Base-by-base conservation (phyloP, 2,329 filamentous ascomycete genomes). In the Alternaria tenuissima region DNA sequence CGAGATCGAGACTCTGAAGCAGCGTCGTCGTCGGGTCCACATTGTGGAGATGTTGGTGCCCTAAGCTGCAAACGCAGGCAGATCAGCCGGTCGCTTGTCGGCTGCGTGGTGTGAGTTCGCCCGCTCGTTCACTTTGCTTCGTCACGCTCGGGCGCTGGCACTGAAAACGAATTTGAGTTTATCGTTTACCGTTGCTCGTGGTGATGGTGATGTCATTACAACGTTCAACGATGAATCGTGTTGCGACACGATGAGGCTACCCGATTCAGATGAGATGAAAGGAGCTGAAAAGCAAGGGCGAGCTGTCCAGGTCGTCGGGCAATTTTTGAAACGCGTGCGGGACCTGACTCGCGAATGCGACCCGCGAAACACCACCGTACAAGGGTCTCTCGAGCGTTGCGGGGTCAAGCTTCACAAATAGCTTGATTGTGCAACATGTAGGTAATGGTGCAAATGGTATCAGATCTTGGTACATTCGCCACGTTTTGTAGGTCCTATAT, bases 221-320 rank as follows among this genome's bases (percentile, higher is more conserved):
- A 55, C 24, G 14, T 14, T 28, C 20, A 28, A 26, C 11, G 38
- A 46, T 30, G 52, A 47, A 44, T 38, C 42, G 12, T 20, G 20
- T 30, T 39, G 52, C 52, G 26, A 36, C 24, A 46, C 18, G 16
- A 20, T 34, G 52, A 34, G 42, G 30, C 30, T 34, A 38, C 20
- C 42, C 53, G 53, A 52, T 47, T 52, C 53, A 47, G 42, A 48
- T 42, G 62, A 68, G 64, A 68, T 65, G 61, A 66, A 60, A 61
- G 61, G 63, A 61, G 59, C 34, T 11, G 28, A 36, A 52, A 53
- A 56, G 53, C 38, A 61, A 66, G 52, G 55, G 54, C 51, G 55
- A 57, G 28, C 44, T 20, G 30, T 24, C 47, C 20, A 24, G 39
- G 39, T 42, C 39, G 39, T 51, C 59, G 57, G 59, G 44, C 32